Evolutionary conservation across 371 early-diverging fungal species (phyloP).

Genomic region (Dichotomocladium elegans): DNA sequence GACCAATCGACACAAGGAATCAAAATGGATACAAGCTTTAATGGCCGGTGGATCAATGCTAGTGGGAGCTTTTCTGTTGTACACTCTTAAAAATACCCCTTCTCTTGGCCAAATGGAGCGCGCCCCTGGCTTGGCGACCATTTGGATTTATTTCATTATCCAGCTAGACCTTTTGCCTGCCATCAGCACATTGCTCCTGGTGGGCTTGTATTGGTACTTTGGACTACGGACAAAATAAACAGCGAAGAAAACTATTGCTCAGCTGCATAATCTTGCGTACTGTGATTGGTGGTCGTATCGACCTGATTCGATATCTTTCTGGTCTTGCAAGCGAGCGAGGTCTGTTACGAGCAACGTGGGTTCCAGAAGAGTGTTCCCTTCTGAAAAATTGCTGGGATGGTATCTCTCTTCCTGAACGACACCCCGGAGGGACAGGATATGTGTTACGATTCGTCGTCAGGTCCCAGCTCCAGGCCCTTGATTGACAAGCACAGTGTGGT

Average conservation of each 20-base stretch:
- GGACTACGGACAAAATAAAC: constrained; percentile 21
- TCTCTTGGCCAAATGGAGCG: constrained; percentile 62
- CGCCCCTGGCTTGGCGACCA: constrained; percentile 58
- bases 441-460: too few species aligned
- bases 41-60: constrained; percentile 41
- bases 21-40: constrained; percentile 28
- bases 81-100: constrained; percentile 52
- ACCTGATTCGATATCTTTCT: not conserved
- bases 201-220: constrained; percentile 51
- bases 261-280: too few species aligned
- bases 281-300: too few species aligned
- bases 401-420: too few species aligned
- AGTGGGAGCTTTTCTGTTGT: constrained; percentile 51
- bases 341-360: too few species aligned
- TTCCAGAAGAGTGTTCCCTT: too few species aligned
- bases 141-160: constrained; percentile 57
- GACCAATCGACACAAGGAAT: constrained; percentile 49
- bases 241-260: not conserved
- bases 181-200: constrained; percentile 36
- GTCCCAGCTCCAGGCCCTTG: too few species aligned
- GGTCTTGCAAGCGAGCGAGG: not conserved
- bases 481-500: too few species aligned
- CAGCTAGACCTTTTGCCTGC: constrained; percentile 58
- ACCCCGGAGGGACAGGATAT: too few species aligned
- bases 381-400: too few species aligned